Evolutionary conservation across 495 filamentous ascomycete genomes (phyloP).

Genomic region (Trichoderma gamsii): DNA sequence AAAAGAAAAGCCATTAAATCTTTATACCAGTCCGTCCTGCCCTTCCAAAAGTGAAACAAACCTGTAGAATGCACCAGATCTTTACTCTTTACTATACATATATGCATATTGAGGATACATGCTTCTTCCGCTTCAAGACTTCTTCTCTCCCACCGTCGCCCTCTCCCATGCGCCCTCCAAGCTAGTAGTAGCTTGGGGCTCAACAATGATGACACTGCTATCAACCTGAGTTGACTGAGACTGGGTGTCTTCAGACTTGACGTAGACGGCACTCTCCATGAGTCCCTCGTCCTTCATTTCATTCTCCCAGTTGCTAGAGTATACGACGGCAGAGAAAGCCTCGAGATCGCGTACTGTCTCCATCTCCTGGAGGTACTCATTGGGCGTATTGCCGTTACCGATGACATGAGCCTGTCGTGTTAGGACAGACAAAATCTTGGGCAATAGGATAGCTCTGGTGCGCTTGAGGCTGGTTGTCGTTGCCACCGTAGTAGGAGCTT

Average conservation of each 20-base stretch:
- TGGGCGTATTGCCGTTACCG: conserved; percentile 66
- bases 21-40: background rate
- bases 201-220: conserved; percentile 42
- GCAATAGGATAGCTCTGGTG: conserved; percentile 68
- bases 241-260: conserved; percentile 18
- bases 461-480: conserved; percentile 31
- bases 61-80: conserved; percentile 9
- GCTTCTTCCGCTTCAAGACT: background rate
- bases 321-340: conserved; percentile 89
- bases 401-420: conserved; percentile 85
- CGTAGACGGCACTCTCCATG: conserved; percentile 18
- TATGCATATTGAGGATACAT: conserved; percentile 1
- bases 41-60: background rate
- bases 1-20: conserved; percentile 3
- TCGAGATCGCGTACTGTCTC: conserved; percentile 82
- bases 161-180: conserved; percentile 65
- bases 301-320: conserved; percentile 78
- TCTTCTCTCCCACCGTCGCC: conserved; percentile 28
- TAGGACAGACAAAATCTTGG: conserved; percentile 79
- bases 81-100: conserved; percentile 10
- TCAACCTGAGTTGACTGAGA: conserved; percentile 21
- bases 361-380: conserved; percentile 82
- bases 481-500: conserved; percentile 26
- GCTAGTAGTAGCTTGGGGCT: conserved; percentile 36
- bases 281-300: conserved; percentile 49